A percentile compares a stretch with the other conserved stretches of the same genome.
These are phyloP conservation scores for Hyaloscypha bicolor DNA, from an alignment of 495 filamentous ascomycete genomes.

Conservation along the genomic window DNA sequence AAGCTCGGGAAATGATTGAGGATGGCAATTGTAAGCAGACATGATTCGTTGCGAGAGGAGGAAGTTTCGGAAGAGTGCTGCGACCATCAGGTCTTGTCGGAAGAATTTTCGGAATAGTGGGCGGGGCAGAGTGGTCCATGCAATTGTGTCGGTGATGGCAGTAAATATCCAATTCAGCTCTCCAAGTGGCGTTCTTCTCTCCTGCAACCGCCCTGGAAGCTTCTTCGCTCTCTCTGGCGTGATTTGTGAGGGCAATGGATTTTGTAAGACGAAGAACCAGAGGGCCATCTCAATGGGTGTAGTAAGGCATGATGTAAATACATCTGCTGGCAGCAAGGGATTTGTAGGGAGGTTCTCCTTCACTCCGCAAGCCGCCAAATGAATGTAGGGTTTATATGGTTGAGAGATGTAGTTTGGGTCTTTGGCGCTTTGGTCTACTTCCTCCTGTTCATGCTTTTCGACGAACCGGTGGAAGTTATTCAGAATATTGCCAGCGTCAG, in stretches of 20 bases:
- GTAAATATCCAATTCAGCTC: slow-evolving; percentile 99
- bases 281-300: slow-evolving; percentile 97
- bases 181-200: slow-evolving; percentile 91
- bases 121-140: slow-evolving; percentile 91
- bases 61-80: slow-evolving; percentile 94
- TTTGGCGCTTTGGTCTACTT: slow-evolving; percentile 66
- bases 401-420: slow-evolving; percentile 74
- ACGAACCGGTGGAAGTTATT: slow-evolving; percentile 92
- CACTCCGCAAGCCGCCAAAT: slow-evolving; percentile 87
- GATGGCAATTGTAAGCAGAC: slow-evolving; percentile 92
- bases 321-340: slow-evolving; percentile 87
- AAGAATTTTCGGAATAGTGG: slow-evolving; percentile 95
- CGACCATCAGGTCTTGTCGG: slow-evolving; percentile 98
- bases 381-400: slow-evolving; percentile 72
- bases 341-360: slow-evolving; percentile 96
- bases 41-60: slow-evolving; percentile 93
- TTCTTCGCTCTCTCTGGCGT: slow-evolving; percentile 79
- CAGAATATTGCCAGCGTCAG: slow-evolving; percentile 93
- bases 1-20: slow-evolving; percentile 83
- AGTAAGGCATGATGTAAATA: slow-evolving; percentile 95
- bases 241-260: slow-evolving; percentile 75
- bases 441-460: slow-evolving; percentile 89
- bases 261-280: slow-evolving; percentile 91
- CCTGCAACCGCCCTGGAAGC: slow-evolving; percentile 82
- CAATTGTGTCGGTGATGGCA: slow-evolving; percentile 97